Base-by-base conservation (phyloP, 495 filamentous ascomycete species). In the Pyrenula aspistea region DNA sequence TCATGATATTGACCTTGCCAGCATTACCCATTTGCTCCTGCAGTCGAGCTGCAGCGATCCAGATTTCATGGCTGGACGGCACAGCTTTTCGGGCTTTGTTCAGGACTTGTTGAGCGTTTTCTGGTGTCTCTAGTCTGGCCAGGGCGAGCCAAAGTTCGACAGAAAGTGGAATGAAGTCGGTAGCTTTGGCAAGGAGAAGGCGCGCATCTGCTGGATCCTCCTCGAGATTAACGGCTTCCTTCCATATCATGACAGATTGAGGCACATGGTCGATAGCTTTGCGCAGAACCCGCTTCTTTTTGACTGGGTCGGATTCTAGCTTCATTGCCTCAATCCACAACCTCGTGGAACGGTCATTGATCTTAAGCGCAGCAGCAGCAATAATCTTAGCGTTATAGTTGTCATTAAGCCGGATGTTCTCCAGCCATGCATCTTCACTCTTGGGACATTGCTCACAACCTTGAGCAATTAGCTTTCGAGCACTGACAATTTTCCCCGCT, bases 271-370 rank as follows among this genome's bases (percentile, higher is more conserved):
- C 84, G 49, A 97, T 76, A 22, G 94, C 93, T 63, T 89, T 86
- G 57, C 90, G 77, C 24, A 95, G 77, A 15, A 99, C 94, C 62
- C 89, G 83, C 72, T 96, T 97, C 70, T 90, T 92, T 0, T 87
- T 85, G 25, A 82, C 76, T 1, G 79, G 66, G 54, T 92, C 87
- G 1, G 83, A 82, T 66, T 99, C 93, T 23, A 99, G 73, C 60
- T 88, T 87, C 87, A 96, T 96, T 0, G 93, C 93, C 61, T 92
- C 90, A 3, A 89, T 82, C 94, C 94, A 99, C 1, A 99, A 76
- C 55, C 83, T 77, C 10, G 94, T 89, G 2, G 89, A 93, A n/a
- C 83, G 82, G 52, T 89, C 86, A 57, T 96, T 96, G 51, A 86
- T 82, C 65, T 91, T 84, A 59, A 99, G 91, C 1, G 91, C 93